These are phyloP conservation scores for Metschnikowia drakensbergensis DNA, from an alignment of 805 yeast genomes.

Conservation along the genomic window DNA sequence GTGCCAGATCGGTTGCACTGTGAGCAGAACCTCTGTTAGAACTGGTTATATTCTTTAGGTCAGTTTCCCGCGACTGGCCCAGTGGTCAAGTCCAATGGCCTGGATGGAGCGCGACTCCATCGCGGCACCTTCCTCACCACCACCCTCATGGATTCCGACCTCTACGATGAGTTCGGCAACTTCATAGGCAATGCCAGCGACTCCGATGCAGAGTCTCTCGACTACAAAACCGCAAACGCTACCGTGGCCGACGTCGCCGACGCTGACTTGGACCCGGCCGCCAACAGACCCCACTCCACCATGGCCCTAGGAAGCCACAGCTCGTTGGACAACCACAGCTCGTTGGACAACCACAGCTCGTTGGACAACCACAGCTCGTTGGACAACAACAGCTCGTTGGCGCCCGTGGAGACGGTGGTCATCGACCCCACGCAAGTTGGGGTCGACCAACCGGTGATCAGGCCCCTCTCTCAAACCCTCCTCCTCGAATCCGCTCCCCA, in stretches of 20 bases:
- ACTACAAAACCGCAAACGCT: slow-evolving; percentile 1
- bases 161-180: slow-evolving; percentile 82
- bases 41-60: no score
- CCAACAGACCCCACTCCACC: no score
- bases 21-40: no score
- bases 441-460: slow-evolving; percentile 58
- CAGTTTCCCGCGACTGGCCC: no score
- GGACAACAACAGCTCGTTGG: not conserved
- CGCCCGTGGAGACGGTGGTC: slow-evolving; percentile 13
- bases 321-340: no score
- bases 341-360: no score
- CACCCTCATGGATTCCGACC: slow-evolving; percentile 48
- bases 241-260: slow-evolving; percentile 38
- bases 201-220: slow-evolving; percentile 36
- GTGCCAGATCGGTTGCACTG: no score
- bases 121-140: not conserved
- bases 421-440: slow-evolving; percentile 17
- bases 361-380: no score
- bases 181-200: slow-evolving; percentile 50
- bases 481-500: slow-evolving; percentile 33
- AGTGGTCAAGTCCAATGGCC: no score
- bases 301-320: no score
- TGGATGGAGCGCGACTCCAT: no score
- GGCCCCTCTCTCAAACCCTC: slow-evolving; percentile 43
- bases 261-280: slow-evolving; percentile 18